These are phyloP conservation scores for Penicillium sp. DNA, from an alignment of 2,329 filamentous ascomycete genomes.

Conservation along the genomic window DNA sequence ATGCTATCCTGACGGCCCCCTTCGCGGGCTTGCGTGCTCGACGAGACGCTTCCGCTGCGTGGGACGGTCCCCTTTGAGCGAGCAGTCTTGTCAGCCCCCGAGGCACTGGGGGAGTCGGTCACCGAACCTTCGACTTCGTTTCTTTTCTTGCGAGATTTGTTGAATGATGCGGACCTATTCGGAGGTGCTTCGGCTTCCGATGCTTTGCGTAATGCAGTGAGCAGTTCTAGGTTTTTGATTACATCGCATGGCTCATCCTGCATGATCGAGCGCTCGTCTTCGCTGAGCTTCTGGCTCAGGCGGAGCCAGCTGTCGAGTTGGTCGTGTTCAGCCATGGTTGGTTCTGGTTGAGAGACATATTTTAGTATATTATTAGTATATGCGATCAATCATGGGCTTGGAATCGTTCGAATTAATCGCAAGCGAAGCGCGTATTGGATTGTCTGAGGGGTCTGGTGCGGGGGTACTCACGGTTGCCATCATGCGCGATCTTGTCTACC, in stretches of 20 bases:
- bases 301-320: constrained; percentile 47
- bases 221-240: constrained; percentile 49
- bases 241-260: constrained; percentile 50
- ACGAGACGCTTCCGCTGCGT: constrained; percentile 42
- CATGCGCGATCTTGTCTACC: constrained; percentile 44
- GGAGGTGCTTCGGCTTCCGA: constrained; percentile 46
- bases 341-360: constrained; percentile 24
- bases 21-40: constrained; percentile 41
- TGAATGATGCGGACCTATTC: constrained; percentile 36
- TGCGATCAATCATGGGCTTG: neutral
- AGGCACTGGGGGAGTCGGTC: constrained; percentile 46
- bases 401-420: neutral
- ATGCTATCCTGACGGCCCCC: constrained; percentile 35
- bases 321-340: constrained; percentile 41
- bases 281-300: constrained; percentile 46
- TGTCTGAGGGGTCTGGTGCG: constrained; percentile 2
- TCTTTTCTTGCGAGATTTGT: constrained; percentile 48
- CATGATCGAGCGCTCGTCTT: constrained; percentile 49
- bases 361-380: constrained; percentile 21
- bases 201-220: constrained; percentile 49
- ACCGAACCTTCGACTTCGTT: constrained; percentile 44
- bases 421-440: neutral
- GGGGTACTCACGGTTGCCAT: constrained; percentile 41
- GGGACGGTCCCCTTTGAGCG: constrained; percentile 42
- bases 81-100: constrained; percentile 43